A percentile compares a stretch with the other conserved stretches of the same genome.
Conservation (phyloP, 192 early-diverging fungal genomes). For the Umbelopsis vinacea region DNA sequence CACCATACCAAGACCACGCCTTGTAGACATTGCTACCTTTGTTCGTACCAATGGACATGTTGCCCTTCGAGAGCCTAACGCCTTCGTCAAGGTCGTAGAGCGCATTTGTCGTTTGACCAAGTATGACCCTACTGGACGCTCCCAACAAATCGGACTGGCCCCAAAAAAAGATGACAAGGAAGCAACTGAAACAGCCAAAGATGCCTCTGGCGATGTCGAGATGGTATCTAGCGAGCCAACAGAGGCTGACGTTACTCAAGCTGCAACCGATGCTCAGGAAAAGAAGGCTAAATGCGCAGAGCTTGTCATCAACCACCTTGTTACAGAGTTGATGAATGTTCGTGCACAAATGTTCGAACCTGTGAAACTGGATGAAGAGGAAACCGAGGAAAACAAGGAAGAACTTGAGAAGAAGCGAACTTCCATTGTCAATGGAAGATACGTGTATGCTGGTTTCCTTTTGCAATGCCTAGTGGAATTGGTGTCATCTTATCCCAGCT, state of each 20-base stretch:
- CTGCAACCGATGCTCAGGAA: neutral
- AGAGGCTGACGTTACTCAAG: neutral
- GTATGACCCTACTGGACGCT: slow-evolving; percentile 66
- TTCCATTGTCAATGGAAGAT: slow-evolving; percentile 31
- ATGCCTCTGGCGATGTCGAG: slow-evolving; percentile 28
- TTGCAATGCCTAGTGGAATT: slow-evolving; percentile 89
- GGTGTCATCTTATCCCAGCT: slow-evolving; percentile 82
- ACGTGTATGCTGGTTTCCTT: slow-evolving; percentile 74
- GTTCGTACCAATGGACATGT: slow-evolving; percentile 69
- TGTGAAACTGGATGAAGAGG: slow-evolving; percentile 30
- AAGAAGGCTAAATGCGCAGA: slow-evolving; percentile 12
- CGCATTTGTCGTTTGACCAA: slow-evolving; percentile 66
- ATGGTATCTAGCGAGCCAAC: neutral
- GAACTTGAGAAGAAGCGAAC: slow-evolving; percentile 24
- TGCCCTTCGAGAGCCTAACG: slow-evolving; percentile 69
- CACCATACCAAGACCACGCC: slow-evolving; percentile 65
- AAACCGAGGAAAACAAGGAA: slow-evolving; percentile 33
- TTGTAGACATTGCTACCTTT: slow-evolving; percentile 70
- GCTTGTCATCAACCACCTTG: slow-evolving; percentile 32
- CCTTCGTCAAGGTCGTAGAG: slow-evolving; percentile 67
- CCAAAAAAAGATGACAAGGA: slow-evolving; percentile 27
- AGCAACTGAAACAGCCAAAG: slow-evolving; percentile 26
- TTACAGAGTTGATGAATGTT: slow-evolving; percentile 30
- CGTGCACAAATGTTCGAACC: slow-evolving; percentile 3
- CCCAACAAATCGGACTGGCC: slow-evolving; percentile 61